These are phyloP conservation scores for Pseudogymnoascus sp. DNA, from an alignment of 2,329 filamentous ascomycete species.

Conservation along the genomic window DNA sequence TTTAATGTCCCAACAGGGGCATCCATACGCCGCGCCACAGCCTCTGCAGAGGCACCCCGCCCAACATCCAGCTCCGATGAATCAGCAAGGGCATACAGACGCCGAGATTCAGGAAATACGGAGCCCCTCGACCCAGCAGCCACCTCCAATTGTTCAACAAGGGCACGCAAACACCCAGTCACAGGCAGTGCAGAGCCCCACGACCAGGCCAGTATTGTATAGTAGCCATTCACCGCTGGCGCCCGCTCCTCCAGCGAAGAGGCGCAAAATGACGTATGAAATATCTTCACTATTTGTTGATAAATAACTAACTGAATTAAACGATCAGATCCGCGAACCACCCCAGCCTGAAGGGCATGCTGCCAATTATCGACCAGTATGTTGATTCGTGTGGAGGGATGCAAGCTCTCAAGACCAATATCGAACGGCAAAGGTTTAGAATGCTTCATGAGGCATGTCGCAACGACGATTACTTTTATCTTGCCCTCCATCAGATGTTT, in stretches of 20 bases:
- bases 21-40: neutral
- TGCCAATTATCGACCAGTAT: neutral
- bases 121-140: neutral
- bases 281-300: neutral
- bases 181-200: neutral
- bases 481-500: constrained; percentile 59
- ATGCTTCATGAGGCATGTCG: constrained; percentile 52
- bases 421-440: constrained; percentile 43
- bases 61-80: neutral
- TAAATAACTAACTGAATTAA: neutral
- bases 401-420: neutral
- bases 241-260: neutral
- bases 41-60: neutral
- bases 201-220: neutral
- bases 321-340: neutral
- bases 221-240: neutral
- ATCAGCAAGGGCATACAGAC: neutral
- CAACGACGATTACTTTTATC: constrained; percentile 52
- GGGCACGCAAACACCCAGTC: neutral
- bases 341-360: neutral
- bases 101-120: neutral
- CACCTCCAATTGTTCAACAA: neutral
- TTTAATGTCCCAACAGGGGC: neutral
- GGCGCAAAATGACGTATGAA: neutral
- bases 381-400: neutral